These are phyloP conservation scores for Debaryomyces castellii DNA, from an alignment of 805 yeast genomes.

Conservation along the genomic window DNA sequence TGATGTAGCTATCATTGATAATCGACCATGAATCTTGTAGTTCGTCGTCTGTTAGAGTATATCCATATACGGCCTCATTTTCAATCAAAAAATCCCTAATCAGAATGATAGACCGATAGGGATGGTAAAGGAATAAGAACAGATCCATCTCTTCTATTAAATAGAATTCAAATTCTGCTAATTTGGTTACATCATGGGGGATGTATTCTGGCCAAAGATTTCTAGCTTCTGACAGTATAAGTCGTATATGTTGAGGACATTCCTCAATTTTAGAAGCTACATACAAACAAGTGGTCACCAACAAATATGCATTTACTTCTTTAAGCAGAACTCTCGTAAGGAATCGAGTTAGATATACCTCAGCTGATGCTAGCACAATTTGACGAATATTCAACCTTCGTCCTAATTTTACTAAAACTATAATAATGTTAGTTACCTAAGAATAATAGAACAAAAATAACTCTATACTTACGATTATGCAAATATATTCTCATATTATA, in stretches of 20 bases:
- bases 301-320: slow-evolving; percentile 78
- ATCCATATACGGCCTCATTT: slow-evolving; percentile 24
- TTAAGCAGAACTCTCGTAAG: slow-evolving; percentile 67
- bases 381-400: slow-evolving; percentile 77
- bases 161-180: slow-evolving; percentile 96
- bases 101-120: slow-evolving; percentile 62
- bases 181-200: slow-evolving; percentile 84
- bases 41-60: slow-evolving; percentile 57
- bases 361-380: slow-evolving; percentile 84
- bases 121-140: slow-evolving; percentile 72
- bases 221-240: slow-evolving; percentile 80
- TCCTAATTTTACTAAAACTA: slow-evolving; percentile 70
- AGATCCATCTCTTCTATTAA: slow-evolving; percentile 83
- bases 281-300: slow-evolving; percentile 83
- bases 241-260: slow-evolving; percentile 88
- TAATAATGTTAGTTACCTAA: background rate
- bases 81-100: slow-evolving; percentile 44
- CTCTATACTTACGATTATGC: slow-evolving; percentile 46
- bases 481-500: slow-evolving; percentile 72
- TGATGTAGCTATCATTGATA: slow-evolving; percentile 84
- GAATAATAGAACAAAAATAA: background rate
- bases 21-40: slow-evolving; percentile 86
- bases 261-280: slow-evolving; percentile 94
- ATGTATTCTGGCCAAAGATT: slow-evolving; percentile 93
- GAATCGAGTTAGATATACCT: slow-evolving; percentile 78